Conservation (phyloP, 306 rosid genomes). For the Ammopiptanthus mongolicus region DNA sequence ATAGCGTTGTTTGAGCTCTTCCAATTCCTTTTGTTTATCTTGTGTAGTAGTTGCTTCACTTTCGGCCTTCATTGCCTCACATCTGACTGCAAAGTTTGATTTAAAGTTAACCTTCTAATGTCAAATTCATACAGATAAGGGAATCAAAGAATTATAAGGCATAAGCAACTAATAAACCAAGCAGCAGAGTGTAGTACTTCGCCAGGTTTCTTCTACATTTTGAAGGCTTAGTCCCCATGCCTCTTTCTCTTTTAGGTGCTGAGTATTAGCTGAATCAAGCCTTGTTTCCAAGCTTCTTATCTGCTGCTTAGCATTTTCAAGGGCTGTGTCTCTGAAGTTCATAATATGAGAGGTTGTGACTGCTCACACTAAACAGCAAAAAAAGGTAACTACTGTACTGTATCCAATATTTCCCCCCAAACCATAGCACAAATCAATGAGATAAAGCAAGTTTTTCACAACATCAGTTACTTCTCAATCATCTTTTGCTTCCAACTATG, state of each 20-base stretch:
- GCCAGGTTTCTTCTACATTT: constrained; percentile 94
- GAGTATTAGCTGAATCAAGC: constrained; percentile 58
- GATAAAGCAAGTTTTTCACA: background rate
- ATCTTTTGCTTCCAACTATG: constrained; percentile 8
- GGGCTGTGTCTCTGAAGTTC: constrained; percentile 62
- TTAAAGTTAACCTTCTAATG: constrained; percentile 19
- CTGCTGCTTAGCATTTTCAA: constrained; percentile 53
- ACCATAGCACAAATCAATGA: constrained; percentile 21
- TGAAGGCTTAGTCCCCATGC: constrained; percentile 82
- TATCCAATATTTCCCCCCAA: constrained; percentile 6
- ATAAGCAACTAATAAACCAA: constrained; percentile 22
- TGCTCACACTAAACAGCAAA: constrained; percentile 14
- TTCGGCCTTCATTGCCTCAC: constrained; percentile 75
- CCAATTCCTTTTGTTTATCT: constrained; percentile 66
- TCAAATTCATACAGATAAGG: constrained; percentile 2
- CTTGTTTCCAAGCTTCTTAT: constrained; percentile 68
- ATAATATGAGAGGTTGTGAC: constrained; percentile 31
- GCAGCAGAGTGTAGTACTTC: constrained; percentile 46
- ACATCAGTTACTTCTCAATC: background rate
- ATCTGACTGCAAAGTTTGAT: constrained; percentile 59
- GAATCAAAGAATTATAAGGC: constrained; percentile 15
- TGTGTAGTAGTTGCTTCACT: constrained; percentile 63
- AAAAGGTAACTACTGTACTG: background rate
- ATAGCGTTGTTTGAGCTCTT: constrained; percentile 68
- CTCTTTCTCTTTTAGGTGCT: constrained; percentile 74